These are phyloP conservation scores for Salisapilia sapeloensis DNA, from an alignment of 352 stramenopile species.

Conservation along the genomic window DNA sequence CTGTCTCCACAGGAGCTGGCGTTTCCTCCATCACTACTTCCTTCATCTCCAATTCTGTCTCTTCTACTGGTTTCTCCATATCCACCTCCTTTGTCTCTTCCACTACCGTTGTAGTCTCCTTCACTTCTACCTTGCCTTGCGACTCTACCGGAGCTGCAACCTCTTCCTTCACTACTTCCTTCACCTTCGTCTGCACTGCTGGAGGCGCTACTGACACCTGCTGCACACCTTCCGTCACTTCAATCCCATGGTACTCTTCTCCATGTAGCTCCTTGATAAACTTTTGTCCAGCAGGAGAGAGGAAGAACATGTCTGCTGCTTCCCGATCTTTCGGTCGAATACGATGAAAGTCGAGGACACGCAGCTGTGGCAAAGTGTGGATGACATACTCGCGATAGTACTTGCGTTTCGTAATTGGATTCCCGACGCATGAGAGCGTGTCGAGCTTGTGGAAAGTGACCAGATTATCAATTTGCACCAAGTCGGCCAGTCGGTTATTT, in stretches of 20 bases:
- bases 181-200: no score
- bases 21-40: not conserved
- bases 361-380: conserved; percentile 75
- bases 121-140: no score
- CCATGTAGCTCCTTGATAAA: conserved; percentile 30
- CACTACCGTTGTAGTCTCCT: no score
- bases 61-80: conserved; percentile 9
- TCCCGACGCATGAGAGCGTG: conserved; percentile 70
- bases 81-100: conserved; percentile 17
- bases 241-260: not conserved
- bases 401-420: conserved; percentile 79
- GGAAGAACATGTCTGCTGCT: conserved; percentile 49
- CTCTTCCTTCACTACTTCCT: no score
- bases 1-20: not conserved
- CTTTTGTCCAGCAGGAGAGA: conserved; percentile 49
- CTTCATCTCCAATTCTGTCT: conserved; percentile 22
- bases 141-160: no score
- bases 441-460: conserved; percentile 66
- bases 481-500: conserved; percentile 68
- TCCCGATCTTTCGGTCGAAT: conserved; percentile 74
- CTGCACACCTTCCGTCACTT: not conserved
- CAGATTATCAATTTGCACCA: conserved; percentile 77
- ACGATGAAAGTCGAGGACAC: conserved; percentile 75
- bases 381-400: conserved; percentile 90
- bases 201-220: no score